These are phyloP conservation scores for Tetrapisispora arboricola DNA, from an alignment of 805 yeast species.

Conservation along the genomic window DNA sequence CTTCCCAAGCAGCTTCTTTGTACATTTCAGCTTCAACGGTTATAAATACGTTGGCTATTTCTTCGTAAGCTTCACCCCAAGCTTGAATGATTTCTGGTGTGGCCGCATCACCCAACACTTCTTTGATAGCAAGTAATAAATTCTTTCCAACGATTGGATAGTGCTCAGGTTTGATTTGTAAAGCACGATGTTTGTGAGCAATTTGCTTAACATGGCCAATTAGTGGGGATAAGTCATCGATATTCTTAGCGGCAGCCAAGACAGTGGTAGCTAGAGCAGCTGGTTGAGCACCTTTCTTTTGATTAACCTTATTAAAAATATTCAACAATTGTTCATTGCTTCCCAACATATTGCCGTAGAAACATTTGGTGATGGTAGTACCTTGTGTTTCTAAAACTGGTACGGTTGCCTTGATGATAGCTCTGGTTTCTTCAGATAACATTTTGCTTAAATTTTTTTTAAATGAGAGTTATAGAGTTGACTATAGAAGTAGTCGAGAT, in stretches of 20 bases:
- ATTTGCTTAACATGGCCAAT: constrained; percentile 46
- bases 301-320: constrained; percentile 54
- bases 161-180: constrained; percentile 53
- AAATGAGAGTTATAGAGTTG: no score
- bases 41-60: constrained; percentile 52
- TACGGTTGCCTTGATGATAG: constrained; percentile 37
- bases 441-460: constrained; percentile 8
- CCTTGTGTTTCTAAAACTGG: constrained; percentile 52
- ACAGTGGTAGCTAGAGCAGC: constrained; percentile 53
- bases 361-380: constrained; percentile 39
- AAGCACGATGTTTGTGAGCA: constrained; percentile 56
- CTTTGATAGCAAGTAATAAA: constrained; percentile 43
- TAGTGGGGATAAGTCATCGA: constrained; percentile 47
- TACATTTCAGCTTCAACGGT: constrained; percentile 43
- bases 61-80: constrained; percentile 57
- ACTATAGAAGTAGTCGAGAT: no score
- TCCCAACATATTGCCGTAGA: constrained; percentile 47
- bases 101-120: constrained; percentile 51
- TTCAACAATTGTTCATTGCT: constrained; percentile 45
- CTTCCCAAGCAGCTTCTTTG: constrained; percentile 44
- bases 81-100: constrained; percentile 48
- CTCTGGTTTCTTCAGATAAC: constrained; percentile 28
- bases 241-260: constrained; percentile 50
- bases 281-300: constrained; percentile 47
- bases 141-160: constrained; percentile 55